Evolutionary conservation across 169 alveolate species (phyloP).

Genomic region (Plasmodium ovale): DNA sequence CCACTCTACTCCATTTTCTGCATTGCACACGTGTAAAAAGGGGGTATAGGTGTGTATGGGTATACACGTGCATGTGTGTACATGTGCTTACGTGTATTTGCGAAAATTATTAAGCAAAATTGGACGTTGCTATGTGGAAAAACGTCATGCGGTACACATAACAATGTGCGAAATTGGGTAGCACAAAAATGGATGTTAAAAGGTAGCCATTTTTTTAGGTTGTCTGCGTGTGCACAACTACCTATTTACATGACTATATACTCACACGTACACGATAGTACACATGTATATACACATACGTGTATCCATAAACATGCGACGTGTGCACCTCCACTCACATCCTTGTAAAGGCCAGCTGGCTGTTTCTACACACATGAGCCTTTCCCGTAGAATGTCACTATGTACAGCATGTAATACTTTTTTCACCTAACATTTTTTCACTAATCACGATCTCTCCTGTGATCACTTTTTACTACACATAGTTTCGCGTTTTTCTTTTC

Average conservation of each 20-base stretch:
- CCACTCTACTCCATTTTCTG: constrained; percentile 66
- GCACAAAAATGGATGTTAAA: neutral
- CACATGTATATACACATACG: neutral
- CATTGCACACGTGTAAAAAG: neutral
- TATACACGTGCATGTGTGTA: neutral
- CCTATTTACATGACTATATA: neutral
- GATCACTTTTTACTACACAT: neutral
- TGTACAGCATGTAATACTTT: neutral
- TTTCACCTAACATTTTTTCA: constrained; percentile 1
- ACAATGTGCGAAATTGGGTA: too few relatives aligned
- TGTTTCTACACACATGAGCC: neutral
- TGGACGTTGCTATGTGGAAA: too few relatives aligned
- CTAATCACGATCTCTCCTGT: neutral
- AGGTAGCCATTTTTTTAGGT: neutral
- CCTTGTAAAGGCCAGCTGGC: too few relatives aligned
- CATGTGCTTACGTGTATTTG: too few relatives aligned
- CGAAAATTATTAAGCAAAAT: too few relatives aligned
- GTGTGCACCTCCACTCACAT: too few relatives aligned
- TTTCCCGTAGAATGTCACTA: neutral
- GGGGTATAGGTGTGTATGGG: neutral
- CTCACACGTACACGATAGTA: neutral
- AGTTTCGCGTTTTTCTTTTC: constrained; percentile 6
- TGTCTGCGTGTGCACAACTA: neutral
- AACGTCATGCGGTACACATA: too few relatives aligned
- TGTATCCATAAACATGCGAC: neutral